A percentile compares a stretch with the other conserved stretches of the same genome.
Evolutionary conservation across 2,329 filamentous ascomycete genomes (phyloP).

Genomic region (Claviceps humidiphila): DNA sequence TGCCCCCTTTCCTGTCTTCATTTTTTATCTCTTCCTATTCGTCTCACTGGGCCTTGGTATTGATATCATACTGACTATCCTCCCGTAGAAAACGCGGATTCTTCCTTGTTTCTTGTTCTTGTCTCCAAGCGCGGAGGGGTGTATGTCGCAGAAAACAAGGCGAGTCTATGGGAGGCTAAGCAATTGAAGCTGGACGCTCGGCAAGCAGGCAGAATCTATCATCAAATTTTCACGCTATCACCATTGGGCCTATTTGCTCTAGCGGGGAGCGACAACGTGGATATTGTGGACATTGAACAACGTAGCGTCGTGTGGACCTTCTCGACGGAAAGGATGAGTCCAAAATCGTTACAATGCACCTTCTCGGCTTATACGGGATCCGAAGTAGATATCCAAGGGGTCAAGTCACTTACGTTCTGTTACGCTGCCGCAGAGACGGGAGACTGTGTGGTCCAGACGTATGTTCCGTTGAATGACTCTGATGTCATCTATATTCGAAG

Average conservation of each 20-base stretch:
- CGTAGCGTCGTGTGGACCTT: slow-evolving; percentile 46
- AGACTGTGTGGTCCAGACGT: slow-evolving; percentile 53
- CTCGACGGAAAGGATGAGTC: slow-evolving; percentile 41
- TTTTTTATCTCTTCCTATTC: neutral
- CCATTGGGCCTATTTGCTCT: slow-evolving; percentile 47
- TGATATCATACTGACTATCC: neutral
- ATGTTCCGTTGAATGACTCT: slow-evolving; percentile 37
- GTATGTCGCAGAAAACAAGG: slow-evolving; percentile 10
- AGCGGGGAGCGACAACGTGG: slow-evolving; percentile 42
- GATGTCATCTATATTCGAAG: slow-evolving; percentile 44
- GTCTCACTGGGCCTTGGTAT: neutral
- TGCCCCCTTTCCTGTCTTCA: neutral
- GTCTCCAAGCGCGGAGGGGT: slow-evolving; percentile 3
- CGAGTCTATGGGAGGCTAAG: slow-evolving; percentile 35
- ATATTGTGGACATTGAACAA: slow-evolving; percentile 37
- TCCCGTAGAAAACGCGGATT: neutral
- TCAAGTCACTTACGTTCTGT: slow-evolving; percentile 50
- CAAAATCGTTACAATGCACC: slow-evolving; percentile 46
- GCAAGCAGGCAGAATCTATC: slow-evolving; percentile 33
- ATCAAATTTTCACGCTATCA: slow-evolving; percentile 45
- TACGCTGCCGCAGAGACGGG: slow-evolving; percentile 47
- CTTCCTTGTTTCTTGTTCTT: neutral
- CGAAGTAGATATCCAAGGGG: slow-evolving; percentile 39
- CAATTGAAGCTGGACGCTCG: slow-evolving; percentile 27
- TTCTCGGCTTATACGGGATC: slow-evolving; percentile 30